phyloP scores from a whole-genome alignment of 345 rosid genomes.

The Arabis hirsuta region DNA sequence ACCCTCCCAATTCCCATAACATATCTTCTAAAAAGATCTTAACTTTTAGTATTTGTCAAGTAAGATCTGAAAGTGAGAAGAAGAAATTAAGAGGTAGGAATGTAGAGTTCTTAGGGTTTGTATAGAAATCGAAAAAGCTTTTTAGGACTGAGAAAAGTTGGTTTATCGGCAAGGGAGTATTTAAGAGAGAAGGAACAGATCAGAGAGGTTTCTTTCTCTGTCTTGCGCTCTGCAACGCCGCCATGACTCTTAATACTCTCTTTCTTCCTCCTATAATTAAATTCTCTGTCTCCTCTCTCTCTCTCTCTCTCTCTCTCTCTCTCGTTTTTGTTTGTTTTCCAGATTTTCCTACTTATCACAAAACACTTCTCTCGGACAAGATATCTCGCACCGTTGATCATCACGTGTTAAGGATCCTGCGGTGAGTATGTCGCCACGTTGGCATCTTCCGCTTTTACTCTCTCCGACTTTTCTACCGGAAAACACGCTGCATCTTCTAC shows the following conservation, averaged over 20 bases:
- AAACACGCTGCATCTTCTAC: constrained; percentile 34
- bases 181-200: constrained; percentile 18
- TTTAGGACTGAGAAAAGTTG: constrained; percentile 33
- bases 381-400: constrained; percentile 30
- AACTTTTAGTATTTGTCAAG: neutral
- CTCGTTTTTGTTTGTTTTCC: constrained; percentile 15
- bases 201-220: constrained; percentile 42
- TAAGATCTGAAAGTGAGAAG: constrained; percentile 7
- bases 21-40: constrained; percentile 7
- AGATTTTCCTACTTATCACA: neutral
- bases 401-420: constrained; percentile 1
- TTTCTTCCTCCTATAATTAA: constrained; percentile 33
- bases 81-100: constrained; percentile 16
- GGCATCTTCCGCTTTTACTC: constrained; percentile 14
- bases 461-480: constrained; percentile 37
- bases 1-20: constrained; percentile 7
- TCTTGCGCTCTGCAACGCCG: constrained; percentile 73
- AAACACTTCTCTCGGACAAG: neutral
- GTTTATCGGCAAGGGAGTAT: constrained; percentile 35
- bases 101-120: constrained; percentile 37
- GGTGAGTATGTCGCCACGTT: constrained; percentile 23
- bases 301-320: neutral
- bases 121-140: constrained; percentile 35
- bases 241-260: constrained; percentile 50
- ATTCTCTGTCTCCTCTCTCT: constrained; percentile 28